phyloP scores from a whole-genome alignment of 169 alveolate species.

The Eimeria tenella region DNA sequence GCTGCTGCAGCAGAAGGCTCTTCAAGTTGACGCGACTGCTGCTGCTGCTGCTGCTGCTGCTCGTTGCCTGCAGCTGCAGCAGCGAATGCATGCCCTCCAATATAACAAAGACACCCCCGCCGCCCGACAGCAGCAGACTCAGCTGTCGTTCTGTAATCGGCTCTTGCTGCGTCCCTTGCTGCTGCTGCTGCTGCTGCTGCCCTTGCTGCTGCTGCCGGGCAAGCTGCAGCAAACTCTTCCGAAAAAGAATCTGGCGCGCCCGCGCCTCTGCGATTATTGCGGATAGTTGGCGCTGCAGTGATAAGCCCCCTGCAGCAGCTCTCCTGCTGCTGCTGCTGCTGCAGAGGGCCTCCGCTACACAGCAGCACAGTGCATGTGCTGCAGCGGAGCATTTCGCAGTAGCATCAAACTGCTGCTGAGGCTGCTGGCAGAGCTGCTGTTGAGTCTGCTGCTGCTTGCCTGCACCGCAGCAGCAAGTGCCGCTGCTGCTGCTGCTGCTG shows the following conservation, averaged over 20 bases:
- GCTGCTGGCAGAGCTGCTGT: not conserved
- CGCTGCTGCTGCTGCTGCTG: conserved; percentile 30
- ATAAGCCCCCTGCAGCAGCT: conserved; percentile 12
- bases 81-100: conserved; percentile 29
- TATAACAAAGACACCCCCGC: conserved; percentile 60
- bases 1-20: conserved; percentile 50
- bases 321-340: conserved; percentile 25
- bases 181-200: conserved; percentile 25
- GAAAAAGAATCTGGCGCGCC: conserved; percentile 28
- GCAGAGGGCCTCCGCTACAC: conserved; percentile 42
- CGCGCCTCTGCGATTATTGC: conserved; percentile 54
- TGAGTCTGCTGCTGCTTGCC: conserved; percentile 11
- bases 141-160: conserved; percentile 19
- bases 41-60: conserved; percentile 45
- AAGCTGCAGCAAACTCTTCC: conserved; percentile 29
- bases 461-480: not conserved
- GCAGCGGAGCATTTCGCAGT: not conserved
- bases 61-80: not conserved
- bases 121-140: conserved; percentile 54
- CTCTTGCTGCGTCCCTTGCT: not conserved
- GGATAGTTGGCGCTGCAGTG: conserved; percentile 47
- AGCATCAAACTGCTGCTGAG: not conserved
- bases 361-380: not conserved
- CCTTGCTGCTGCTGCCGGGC: not conserved
- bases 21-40: not conserved